Conservation (phyloP, 805 yeast species). For the Lipomyces japonicus region DNA sequence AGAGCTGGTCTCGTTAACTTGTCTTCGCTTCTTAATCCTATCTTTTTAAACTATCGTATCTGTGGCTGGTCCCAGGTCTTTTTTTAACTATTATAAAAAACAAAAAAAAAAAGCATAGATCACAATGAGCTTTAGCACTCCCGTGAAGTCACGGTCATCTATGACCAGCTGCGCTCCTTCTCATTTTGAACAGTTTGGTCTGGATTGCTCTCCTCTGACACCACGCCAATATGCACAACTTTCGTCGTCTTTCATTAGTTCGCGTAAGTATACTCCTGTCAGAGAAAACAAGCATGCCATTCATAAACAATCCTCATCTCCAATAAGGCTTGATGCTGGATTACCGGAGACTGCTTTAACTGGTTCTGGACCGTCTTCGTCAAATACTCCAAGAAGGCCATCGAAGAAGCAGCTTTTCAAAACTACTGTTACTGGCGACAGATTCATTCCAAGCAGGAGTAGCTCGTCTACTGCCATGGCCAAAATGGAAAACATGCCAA, state of each 20-base stretch:
- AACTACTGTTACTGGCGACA: slow-evolving; percentile 41
- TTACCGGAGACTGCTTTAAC: slow-evolving; percentile 41
- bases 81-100: background rate
- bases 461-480: slow-evolving; percentile 48
- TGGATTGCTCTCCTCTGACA: slow-evolving; percentile 26
- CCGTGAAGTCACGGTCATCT: slow-evolving; percentile 26
- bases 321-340: slow-evolving; percentile 47
- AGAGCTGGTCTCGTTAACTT: slow-evolving; percentile 24
- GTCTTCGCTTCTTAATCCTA: slow-evolving; percentile 12
- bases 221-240: slow-evolving; percentile 18
- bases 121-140: slow-evolving; percentile 29
- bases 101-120: background rate
- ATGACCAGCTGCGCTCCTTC: slow-evolving; percentile 26
- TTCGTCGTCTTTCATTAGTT: slow-evolving; percentile 8
- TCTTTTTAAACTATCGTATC: slow-evolving; percentile 1
- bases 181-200: slow-evolving; percentile 26
- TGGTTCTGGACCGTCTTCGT: slow-evolving; percentile 37
- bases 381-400: slow-evolving; percentile 31
- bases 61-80: slow-evolving; percentile 22
- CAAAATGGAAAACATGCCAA: slow-evolving; percentile 34
- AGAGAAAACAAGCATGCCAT: slow-evolving; percentile 16
- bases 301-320: slow-evolving; percentile 36
- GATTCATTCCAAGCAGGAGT: slow-evolving; percentile 60
- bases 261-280: slow-evolving; percentile 10
- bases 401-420: slow-evolving; percentile 31